Evolutionary conservation across 192 early-diverging fungal species (phyloP), one percentile per base, ranked within the genome.

Genomic region (Spizellomyces punctatus): DNA sequence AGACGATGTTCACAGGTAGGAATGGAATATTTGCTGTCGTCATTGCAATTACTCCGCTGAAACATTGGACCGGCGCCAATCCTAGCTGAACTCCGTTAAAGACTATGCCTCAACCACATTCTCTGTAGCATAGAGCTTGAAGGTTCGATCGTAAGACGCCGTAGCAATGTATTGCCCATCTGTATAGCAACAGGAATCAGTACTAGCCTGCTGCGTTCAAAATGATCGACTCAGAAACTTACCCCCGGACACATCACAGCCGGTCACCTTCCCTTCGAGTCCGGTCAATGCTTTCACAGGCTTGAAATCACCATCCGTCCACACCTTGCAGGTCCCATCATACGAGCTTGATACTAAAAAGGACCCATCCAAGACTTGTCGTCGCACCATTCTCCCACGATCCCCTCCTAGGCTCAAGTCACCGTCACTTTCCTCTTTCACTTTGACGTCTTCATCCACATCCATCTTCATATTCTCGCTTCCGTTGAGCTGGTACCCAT

Each of bases 281-380:
- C 95, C 96, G 16, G 89, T 83, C 59, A 99, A 81, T 46, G 88
- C 90, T 71, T 93, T 94, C 64, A 96, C 79, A 58, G 94, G 86
- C 76, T 93, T 95, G 86, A 89, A 99, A 75, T 98, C 95, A 48
- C 95, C 97, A 14, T 89, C 91, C 27, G 91, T 91, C 93, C 94
- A 99, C 6, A 99, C 76, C 75, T 95, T 99, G 56, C 95, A 85
- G 8, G 92, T 88, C 0, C 95, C 94, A 69, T 99, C 97, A 76
- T 94, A 96, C 46, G 91, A 90, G 10, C 86, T 81, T 49, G 89
- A 89, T 0, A 89, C 91, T 69, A 99, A 55, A 77, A 92, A 96
- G 22, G 90, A 85, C 6, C 97, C 97, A 59, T 78, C 71, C 61
- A 86, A 64, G 16, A 82, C 36, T 48, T 83, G 75, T 55, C 66